These are phyloP conservation scores for Colletotrichum navitas DNA, from an alignment of 2,329 filamentous ascomycete genomes.

Conservation along the genomic window DNA sequence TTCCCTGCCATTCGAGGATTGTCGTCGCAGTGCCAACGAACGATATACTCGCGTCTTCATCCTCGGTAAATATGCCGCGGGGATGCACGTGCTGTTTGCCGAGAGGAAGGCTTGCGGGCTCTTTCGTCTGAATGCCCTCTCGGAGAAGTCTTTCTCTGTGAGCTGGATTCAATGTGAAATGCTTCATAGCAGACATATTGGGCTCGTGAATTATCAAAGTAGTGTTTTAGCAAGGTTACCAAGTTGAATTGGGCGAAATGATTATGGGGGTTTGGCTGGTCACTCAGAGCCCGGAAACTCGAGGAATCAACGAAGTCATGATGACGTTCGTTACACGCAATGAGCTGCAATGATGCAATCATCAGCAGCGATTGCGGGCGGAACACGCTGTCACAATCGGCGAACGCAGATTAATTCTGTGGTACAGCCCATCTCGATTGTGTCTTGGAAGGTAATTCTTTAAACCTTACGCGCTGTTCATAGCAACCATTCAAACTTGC, in stretches of 20 bases:
- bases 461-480: background rate
- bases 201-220: background rate
- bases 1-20: slow-evolving; percentile 64
- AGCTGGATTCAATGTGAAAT: background rate
- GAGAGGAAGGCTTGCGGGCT: slow-evolving; percentile 4
- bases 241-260: background rate
- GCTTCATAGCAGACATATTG: background rate
- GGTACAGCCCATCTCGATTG: background rate
- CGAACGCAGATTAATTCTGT: background rate
- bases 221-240: background rate
- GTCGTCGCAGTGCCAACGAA: slow-evolving; percentile 71
- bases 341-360: slow-evolving; percentile 1
- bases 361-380: background rate
- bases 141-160: background rate
- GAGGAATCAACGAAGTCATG: background rate
- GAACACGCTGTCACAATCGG: background rate
- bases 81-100: background rate
- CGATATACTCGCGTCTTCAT: slow-evolving; percentile 54
- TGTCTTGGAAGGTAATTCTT: background rate
- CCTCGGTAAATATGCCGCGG: background rate
- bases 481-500: background rate
- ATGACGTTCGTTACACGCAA: background rate
- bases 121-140: background rate
- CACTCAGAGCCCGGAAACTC: background rate
- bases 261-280: no score